Evolutionary conservation across 2,329 filamentous ascomycete genomes (phyloP).

Genomic region (Botrytis squamosa): DNA sequence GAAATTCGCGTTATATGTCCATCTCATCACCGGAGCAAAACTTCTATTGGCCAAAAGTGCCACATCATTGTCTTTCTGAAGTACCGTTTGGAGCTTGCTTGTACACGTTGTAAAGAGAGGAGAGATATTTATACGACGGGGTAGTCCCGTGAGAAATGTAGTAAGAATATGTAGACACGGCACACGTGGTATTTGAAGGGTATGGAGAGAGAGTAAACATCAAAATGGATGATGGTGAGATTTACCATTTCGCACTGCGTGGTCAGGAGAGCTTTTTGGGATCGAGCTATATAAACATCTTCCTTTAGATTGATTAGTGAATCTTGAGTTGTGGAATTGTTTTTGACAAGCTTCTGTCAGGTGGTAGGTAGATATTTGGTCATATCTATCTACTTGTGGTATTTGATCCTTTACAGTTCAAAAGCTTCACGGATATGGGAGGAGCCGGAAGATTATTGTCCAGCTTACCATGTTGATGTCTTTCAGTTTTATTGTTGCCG

Average conservation of each 20-base stretch:
- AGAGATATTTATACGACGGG: not conserved
- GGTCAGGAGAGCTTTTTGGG: too few species aligned
- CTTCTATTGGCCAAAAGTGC: not conserved
- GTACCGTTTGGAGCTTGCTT: not conserved
- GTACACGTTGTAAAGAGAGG: not conserved
- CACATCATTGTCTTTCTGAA: not conserved
- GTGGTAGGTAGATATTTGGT: not conserved
- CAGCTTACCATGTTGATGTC: rapidly evolving
- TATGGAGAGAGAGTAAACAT: not conserved
- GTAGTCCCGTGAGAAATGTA: not conserved
- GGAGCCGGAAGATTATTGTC: rapidly evolving
- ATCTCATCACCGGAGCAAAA: not conserved
- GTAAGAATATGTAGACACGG: not conserved
- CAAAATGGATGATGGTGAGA: not conserved
- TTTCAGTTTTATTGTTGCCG: too few species aligned
- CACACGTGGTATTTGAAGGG: not conserved
- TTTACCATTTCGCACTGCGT: not conserved
- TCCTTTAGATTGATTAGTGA: rapidly evolving
- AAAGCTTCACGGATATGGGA: not conserved
- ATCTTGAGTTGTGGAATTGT: not conserved
- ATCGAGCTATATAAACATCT: not conserved
- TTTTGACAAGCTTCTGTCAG: not conserved
- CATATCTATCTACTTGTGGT: not conserved
- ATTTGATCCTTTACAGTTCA: not conserved
- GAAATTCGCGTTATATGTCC: not conserved